phyloP scores from a whole-genome alignment of 768 basidiomycete genomes.

The Termitomyces sp. region DNA sequence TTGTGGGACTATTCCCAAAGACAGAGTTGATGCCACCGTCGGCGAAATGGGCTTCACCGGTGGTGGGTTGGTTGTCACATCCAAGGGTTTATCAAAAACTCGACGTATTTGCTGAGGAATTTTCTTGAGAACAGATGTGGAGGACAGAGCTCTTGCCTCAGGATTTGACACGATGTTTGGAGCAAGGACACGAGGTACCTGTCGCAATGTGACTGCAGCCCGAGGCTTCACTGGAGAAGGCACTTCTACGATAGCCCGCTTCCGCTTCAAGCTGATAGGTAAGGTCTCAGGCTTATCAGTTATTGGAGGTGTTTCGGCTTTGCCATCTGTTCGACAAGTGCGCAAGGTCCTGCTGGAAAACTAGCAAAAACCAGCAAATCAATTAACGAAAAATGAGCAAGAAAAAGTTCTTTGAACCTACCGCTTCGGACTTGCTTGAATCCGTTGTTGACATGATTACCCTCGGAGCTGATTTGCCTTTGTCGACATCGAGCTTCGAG shows the following conservation, averaged over 20 bases:
- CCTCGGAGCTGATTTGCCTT: conserved; percentile 12
- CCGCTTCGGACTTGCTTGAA: conserved; percentile 8
- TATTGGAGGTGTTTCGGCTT: not conserved
- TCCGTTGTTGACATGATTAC: conserved; percentile 19
- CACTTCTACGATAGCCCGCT: conserved; percentile 33
- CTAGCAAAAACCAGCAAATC: not conserved
- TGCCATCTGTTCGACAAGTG: not conserved
- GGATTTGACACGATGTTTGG: conserved; percentile 2
- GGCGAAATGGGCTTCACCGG: not conserved
- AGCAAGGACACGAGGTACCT: conserved; percentile 20
- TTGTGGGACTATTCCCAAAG: not conserved
- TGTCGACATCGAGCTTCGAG: conserved; percentile 6
- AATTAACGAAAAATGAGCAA: not conserved
- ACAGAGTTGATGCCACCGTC: not conserved
- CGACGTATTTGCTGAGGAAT: conserved; percentile 15
- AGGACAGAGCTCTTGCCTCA: not conserved
- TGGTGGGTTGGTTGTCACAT: not conserved
- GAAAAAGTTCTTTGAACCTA: not conserved
- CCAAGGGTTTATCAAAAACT: conserved; percentile 14
- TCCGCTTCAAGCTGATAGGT: conserved; percentile 33
- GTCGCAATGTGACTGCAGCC: conserved; percentile 23
- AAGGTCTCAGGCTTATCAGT: not conserved
- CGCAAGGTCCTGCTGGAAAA: not conserved
- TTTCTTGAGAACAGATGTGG: conserved; percentile 6
- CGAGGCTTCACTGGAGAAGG: conserved; percentile 23